These are phyloP conservation scores for Aspergillus niger DNA, from an alignment of 2,329 filamentous ascomycete genomes.

Conservation along the genomic window DNA sequence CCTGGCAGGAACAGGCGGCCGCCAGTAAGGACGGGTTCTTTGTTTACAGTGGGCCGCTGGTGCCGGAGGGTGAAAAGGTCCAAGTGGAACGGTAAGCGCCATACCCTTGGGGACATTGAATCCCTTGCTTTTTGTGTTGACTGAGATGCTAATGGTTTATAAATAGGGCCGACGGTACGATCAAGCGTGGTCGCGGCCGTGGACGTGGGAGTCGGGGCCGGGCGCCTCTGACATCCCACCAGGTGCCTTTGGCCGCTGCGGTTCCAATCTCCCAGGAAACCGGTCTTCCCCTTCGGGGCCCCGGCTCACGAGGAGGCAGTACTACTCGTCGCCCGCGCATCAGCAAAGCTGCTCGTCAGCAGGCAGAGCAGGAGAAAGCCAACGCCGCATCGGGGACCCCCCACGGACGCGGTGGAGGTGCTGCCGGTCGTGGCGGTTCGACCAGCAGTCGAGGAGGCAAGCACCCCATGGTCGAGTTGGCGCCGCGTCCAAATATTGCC, in stretches of 20 bases:
- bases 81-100: slow-evolving; percentile 60
- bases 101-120: neutral
- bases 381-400: slow-evolving; percentile 50
- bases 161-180: slow-evolving; percentile 68
- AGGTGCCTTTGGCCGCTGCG: slow-evolving; percentile 73
- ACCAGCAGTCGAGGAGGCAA: slow-evolving; percentile 32
- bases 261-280: slow-evolving; percentile 88
- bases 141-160: slow-evolving; percentile 19
- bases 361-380: slow-evolving; percentile 78
- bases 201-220: slow-evolving; percentile 57
- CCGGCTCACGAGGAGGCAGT: slow-evolving; percentile 75
- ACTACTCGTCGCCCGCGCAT: slow-evolving; percentile 78
- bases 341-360: slow-evolving; percentile 80
- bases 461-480: slow-evolving; percentile 33
- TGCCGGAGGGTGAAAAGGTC: slow-evolving; percentile 81
- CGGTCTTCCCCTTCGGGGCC: slow-evolving; percentile 68
- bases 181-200: slow-evolving; percentile 63
- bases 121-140: slow-evolving; percentile 8
- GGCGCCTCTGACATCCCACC: slow-evolving; percentile 66
- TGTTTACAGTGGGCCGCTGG: slow-evolving; percentile 89
- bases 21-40: slow-evolving; percentile 97
- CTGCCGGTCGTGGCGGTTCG: slow-evolving; percentile 30
- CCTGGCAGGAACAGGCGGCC: slow-evolving; percentile 94
- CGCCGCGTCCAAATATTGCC: slow-evolving; percentile 29
- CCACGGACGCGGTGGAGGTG: slow-evolving; percentile 32